phyloP scores from a whole-genome alignment of 441 rosid genomes.

The Adansonia rubrostipa region DNA sequence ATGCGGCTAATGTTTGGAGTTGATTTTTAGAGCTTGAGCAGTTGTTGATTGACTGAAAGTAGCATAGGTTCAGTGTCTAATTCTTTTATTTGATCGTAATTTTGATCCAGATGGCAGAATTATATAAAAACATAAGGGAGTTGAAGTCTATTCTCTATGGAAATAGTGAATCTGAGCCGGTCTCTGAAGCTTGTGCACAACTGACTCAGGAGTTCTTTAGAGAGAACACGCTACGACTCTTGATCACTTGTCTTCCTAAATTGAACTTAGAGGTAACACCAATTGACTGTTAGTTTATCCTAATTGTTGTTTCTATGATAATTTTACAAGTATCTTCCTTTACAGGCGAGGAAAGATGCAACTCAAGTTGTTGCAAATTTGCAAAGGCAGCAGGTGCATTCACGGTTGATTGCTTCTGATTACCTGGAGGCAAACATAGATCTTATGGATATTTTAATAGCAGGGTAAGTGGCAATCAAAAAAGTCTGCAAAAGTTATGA shows the following conservation, averaged over 20 bases:
- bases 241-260: slow-evolving; percentile 79
- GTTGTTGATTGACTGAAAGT: neutral
- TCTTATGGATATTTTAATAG: slow-evolving; percentile 76
- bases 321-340: slow-evolving; percentile 18
- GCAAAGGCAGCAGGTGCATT: slow-evolving; percentile 91
- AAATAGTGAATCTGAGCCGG: slow-evolving; percentile 90
- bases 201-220: slow-evolving; percentile 90
- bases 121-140: slow-evolving; percentile 77
- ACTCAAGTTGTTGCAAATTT: slow-evolving; percentile 97
- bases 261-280: slow-evolving; percentile 76
- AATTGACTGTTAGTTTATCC: slow-evolving; percentile 11
- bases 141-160: slow-evolving; percentile 88
- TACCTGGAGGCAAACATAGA: slow-evolving; percentile 78
- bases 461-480: slow-evolving; percentile 61
- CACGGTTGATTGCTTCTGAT: slow-evolving; percentile 88
- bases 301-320: slow-evolving; percentile 21
- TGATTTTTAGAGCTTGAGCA: neutral
- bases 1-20: neutral
- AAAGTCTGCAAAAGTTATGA: slow-evolving; percentile 9
- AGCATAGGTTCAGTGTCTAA: neutral
- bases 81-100: neutral
- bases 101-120: slow-evolving; percentile 65
- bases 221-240: slow-evolving; percentile 76
- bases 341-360: slow-evolving; percentile 94
- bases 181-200: slow-evolving; percentile 87